Conservation (phyloP, 202 grass and related monocot species). For the Musa balbisiana region DNA sequence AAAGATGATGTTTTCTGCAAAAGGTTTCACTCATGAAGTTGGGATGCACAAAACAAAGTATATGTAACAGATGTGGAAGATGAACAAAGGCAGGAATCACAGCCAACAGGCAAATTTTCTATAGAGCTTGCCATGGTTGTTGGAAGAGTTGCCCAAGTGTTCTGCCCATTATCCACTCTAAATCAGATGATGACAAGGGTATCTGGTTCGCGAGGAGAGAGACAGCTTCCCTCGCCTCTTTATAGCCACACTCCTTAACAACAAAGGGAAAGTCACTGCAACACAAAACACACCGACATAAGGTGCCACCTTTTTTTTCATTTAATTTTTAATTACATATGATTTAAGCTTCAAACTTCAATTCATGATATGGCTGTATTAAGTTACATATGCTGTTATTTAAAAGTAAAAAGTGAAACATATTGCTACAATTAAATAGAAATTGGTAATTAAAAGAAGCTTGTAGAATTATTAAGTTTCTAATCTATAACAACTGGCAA, state of each 20-base stretch:
- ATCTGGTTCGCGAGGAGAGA: constrained; percentile 37
- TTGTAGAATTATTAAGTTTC: not conserved
- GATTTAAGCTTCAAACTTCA: no score
- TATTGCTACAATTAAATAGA: not conserved
- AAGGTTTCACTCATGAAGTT: not conserved
- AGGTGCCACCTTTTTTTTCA: not conserved
- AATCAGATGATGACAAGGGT: constrained; percentile 36
- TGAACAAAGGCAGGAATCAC: no score
- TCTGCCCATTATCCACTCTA: constrained; percentile 65
- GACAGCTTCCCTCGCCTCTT: constrained; percentile 54
- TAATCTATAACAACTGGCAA: no score
- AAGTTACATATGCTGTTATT: not conserved
- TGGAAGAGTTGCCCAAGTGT: constrained; percentile 47
- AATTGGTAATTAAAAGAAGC: constrained; percentile 3
- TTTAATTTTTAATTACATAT: not conserved
- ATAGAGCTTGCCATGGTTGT: constrained; percentile 34
- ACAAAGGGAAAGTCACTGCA: constrained; percentile 82
- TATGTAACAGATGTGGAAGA: no score
- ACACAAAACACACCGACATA: not conserved
- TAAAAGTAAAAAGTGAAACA: not conserved
- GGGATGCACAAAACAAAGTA: not conserved
- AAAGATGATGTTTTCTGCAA: no score
- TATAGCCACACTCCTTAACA: constrained; percentile 71
- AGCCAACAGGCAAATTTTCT: not conserved
- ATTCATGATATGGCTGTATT: not conserved